Percentiles rank a stretch among this genome's conserved stretches.
phyloP scores from a whole-genome alignment of 148 eudicot species.

The Rhododendron molle region DNA sequence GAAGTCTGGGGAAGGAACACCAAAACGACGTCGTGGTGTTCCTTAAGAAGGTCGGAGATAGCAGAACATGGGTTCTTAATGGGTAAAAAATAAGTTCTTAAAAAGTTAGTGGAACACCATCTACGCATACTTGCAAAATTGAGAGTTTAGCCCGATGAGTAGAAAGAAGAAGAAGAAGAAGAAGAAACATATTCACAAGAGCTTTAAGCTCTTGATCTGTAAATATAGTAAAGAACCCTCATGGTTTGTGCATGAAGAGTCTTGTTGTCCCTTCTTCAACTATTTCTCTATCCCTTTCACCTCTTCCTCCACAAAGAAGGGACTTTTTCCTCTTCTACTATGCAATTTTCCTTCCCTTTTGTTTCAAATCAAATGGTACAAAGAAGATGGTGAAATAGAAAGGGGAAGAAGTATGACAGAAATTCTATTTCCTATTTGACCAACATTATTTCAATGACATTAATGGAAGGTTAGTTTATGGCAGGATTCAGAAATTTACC shows the following conservation, averaged over 20 bases:
- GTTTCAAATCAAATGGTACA: not conserved
- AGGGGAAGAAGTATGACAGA: not conserved
- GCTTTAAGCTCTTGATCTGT: not conserved
- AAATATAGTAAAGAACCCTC: not conserved
- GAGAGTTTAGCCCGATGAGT: not conserved
- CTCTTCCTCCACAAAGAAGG: not conserved
- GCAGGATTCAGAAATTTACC: slow-evolving; percentile 33
- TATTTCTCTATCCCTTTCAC: not conserved
- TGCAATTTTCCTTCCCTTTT: not conserved
- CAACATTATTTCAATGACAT: not conserved
- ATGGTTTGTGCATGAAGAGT: not conserved
- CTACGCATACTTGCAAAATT: not conserved
- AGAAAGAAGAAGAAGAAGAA: not conserved
- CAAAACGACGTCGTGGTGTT: too few species aligned
- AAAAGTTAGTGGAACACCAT: too few species aligned
- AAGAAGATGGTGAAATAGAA: not conserved
- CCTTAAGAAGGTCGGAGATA: too few species aligned
- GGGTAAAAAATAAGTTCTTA: too few species aligned
- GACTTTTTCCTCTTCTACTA: not conserved
- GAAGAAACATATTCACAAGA: not conserved
- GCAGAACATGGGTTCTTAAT: too few species aligned
- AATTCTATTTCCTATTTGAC: not conserved
- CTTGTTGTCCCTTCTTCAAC: not conserved
- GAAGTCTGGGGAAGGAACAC: too few species aligned
- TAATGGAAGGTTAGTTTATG: not conserved